Base-by-base conservation (phyloP, 306 rosid genomes). In the Elaeagnus macrophylla region DNA sequence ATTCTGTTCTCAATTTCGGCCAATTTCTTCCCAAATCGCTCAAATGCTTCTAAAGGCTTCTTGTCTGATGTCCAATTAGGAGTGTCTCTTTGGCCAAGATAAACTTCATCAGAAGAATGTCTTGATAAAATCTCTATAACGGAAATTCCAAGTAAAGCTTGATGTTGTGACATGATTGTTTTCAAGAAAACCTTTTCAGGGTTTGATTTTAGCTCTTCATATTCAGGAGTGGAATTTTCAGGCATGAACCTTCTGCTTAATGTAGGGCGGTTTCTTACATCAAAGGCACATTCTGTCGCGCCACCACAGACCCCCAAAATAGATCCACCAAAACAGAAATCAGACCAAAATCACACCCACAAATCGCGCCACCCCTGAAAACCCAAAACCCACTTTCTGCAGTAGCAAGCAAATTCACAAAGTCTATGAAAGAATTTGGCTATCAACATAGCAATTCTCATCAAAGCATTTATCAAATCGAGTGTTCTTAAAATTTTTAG, bases 61-160 rank as follows among this genome's bases (percentile, higher is more conserved):
- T 36, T 19, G 39, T 89, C 89, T 13, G 44, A 14, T 10, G 97
- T 82, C 97, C 97, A 89, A 6, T 80, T 18, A n/a, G 76, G 76
- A 39, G 71, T 59, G 44, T 64, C 81, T 67, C 81, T 68, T 36
- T 79, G 53, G 37, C 89, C 85, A 35, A 82, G 75, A 18, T 82
- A 82, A 32, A 57, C 53, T 64, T 82, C 85, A 49, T 82, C 82
- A 48, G 82, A 73, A 49, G 76, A 68, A 68, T 79, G 88, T 70
- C 80, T 76, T 0, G 94, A 84, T 56, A 84, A 54, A 4, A 84
- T 72, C 49, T 84, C 94, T 44, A 84, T 76, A 9, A 76, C 65
- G 0, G 94, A 65, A 36, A 84, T 56, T 40, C 85, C 80, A 7
- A 64, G 69, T 12, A 79, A 62, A 42, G 83, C 53, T 39, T 79